These are phyloP conservation scores for Fraxinus greggii DNA, from an alignment of 305 asterid genomes.

Conservation along the genomic window DNA sequence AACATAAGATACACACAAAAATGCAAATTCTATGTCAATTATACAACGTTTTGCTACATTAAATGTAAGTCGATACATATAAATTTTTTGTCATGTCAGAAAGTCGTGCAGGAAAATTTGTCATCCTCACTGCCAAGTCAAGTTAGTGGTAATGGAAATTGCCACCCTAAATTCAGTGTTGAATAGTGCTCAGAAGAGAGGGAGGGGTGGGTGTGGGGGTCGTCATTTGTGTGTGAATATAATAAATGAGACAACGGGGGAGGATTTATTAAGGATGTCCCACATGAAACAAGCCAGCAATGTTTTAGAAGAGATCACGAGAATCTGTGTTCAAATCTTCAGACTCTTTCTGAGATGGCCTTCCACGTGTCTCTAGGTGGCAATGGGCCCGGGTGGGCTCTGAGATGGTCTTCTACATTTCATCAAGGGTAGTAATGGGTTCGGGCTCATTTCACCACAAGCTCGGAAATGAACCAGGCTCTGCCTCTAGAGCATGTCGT, in stretches of 20 bases:
- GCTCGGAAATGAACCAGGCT: too few species aligned
- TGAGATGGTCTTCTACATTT: too few species aligned
- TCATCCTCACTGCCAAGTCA: background rate
- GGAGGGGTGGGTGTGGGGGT: background rate
- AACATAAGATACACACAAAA: too few species aligned
- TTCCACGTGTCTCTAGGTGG: background rate
- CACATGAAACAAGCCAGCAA: background rate
- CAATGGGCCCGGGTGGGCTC: too few species aligned
- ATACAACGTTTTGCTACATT: background rate
- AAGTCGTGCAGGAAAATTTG: background rate
- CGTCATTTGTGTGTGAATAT: constrained; percentile 30
- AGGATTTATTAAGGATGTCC: background rate
- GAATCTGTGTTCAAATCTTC: background rate
- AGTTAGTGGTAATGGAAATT: background rate
- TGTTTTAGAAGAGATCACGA: background rate
- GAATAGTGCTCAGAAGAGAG: background rate
- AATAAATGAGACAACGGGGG: constrained; percentile 29
- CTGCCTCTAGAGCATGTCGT: too few species aligned
- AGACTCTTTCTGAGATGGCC: background rate
- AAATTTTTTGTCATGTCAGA: background rate
- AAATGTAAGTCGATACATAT: background rate
- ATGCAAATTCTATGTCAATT: background rate
- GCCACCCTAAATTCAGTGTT: background rate
- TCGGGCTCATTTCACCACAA: too few species aligned
- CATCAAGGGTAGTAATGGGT: too few species aligned